Evolutionary conservation across 202 grass and related monocot species (phyloP).

Genomic region (Digitaria exilis): DNA sequence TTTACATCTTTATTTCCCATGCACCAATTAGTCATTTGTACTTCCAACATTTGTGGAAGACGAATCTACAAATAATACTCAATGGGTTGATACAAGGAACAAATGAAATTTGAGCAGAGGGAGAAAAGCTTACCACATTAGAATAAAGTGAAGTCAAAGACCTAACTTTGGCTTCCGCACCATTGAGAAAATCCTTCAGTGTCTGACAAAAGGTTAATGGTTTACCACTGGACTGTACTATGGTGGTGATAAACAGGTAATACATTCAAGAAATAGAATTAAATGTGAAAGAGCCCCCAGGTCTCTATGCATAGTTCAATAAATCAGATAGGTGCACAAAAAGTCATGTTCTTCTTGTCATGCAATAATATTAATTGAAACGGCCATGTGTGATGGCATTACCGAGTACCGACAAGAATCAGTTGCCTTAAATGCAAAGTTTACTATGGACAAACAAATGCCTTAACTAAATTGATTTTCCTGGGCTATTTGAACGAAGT

Average conservation of each 20-base stretch:
- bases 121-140: slow-evolving; percentile 72
- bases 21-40: background rate
- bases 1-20: slow-evolving; percentile 1
- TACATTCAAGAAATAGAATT: slow-evolving; percentile 20
- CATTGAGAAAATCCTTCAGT: slow-evolving; percentile 81
- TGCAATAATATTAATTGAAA: background rate
- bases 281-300: background rate
- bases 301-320: slow-evolving; percentile 4
- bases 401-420: background rate
- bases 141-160: slow-evolving; percentile 93
- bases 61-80: background rate
- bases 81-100: background rate
- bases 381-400: background rate
- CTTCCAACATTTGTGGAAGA: background rate
- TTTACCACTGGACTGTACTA: background rate
- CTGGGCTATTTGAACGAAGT: background rate
- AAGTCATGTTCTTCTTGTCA: background rate
- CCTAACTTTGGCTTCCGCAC: slow-evolving; percentile 94
- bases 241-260: background rate
- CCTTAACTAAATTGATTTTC: background rate
- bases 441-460: background rate
- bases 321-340: background rate
- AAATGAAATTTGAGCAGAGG: slow-evolving; percentile 6
- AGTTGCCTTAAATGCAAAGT: background rate
- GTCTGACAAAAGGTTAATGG: slow-evolving; percentile 61